A percentile compares a stretch with the other conserved stretches of the same genome.
These are phyloP conservation scores for Gymnopilus junonius DNA, from an alignment of 768 basidiomycete genomes.

Conservation along the genomic window DNA sequence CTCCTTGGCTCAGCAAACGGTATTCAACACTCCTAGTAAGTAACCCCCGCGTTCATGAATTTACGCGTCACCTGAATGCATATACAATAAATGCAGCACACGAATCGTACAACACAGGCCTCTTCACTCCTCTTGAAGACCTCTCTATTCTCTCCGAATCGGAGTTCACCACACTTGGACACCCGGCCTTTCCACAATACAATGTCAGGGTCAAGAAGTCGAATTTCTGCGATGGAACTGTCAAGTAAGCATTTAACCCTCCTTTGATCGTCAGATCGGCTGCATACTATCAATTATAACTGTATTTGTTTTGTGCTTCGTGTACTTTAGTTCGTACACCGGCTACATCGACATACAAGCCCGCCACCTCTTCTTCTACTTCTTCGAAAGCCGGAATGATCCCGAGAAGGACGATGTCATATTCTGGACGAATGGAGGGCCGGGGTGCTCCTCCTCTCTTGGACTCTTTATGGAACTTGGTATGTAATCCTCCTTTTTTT, in stretches of 20 bases:
- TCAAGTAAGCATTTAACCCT: slow-evolving; percentile 40
- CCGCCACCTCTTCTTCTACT: slow-evolving; percentile 75
- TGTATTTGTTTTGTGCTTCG: neutral
- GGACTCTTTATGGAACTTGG: slow-evolving; percentile 80
- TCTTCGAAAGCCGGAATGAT: slow-evolving; percentile 71
- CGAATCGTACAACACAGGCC: slow-evolving; percentile 28
- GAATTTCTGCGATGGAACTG: slow-evolving; percentile 60
- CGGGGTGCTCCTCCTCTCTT: slow-evolving; percentile 46
- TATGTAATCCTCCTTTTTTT: slow-evolving; percentile 36
- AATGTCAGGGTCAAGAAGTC: slow-evolving; percentile 62
- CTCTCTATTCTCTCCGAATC: slow-evolving; percentile 36
- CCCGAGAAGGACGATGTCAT: slow-evolving; percentile 66
- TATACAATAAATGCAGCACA: neutral
- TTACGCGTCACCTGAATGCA: neutral
- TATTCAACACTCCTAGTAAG: neutral
- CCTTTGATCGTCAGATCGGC: too few species aligned
- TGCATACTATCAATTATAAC: neutral
- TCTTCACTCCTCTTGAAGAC: slow-evolving; percentile 39
- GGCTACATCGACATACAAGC: slow-evolving; percentile 71
- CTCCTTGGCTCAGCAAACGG: neutral
- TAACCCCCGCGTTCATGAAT: neutral
- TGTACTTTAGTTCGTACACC: slow-evolving; percentile 53
- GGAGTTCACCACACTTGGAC: slow-evolving; percentile 42
- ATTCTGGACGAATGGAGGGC: slow-evolving; percentile 58
- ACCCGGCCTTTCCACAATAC: slow-evolving; percentile 56